Evolutionary conservation across 176 grass and related monocot species (phyloP).

Genomic region (Pharus latifolius): DNA sequence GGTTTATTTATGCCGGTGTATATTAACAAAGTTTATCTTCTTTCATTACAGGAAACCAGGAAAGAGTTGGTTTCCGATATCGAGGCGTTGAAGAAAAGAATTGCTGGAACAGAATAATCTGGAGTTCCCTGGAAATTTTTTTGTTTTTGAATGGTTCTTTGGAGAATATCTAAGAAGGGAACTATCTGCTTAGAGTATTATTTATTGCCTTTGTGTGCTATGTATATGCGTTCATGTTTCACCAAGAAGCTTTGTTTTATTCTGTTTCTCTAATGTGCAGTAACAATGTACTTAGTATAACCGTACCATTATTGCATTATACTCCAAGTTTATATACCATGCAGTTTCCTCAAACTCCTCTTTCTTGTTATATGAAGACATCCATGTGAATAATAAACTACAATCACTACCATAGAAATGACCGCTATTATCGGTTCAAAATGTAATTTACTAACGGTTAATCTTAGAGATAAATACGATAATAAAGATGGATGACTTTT

Average conservation of each 20-base stretch:
- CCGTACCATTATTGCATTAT: not conserved
- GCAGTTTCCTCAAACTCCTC: not conserved
- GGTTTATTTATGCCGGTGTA: not conserved
- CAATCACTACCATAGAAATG: too few species aligned
- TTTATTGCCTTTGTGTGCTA: not conserved
- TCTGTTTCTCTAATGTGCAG: not conserved
- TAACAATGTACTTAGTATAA: constrained; percentile 6
- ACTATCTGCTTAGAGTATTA: constrained; percentile 16
- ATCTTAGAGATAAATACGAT: too few species aligned
- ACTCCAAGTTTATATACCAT: too few species aligned
- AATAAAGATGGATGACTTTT: too few species aligned
- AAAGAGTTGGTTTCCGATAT: constrained; percentile 77
- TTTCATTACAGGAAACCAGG: constrained; percentile 52
- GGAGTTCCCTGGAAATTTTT: constrained; percentile 3
- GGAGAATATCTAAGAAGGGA: constrained; percentile 5
- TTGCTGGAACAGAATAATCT: constrained; percentile 66
- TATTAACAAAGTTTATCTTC: not conserved
- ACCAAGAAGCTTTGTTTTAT: not conserved
- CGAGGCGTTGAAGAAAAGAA: constrained; percentile 82
- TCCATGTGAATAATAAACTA: too few species aligned
- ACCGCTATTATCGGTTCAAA: too few species aligned
- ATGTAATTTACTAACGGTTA: too few species aligned
- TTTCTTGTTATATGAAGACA: not conserved
- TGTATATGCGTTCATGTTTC: constrained; percentile 11
- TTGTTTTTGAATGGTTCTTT: constrained; percentile 5